Evolutionary conservation across 768 basidiomycete species (phyloP), one percentile per base, ranked within the genome.

Genomic region (Kwoniella dendrophila): DNA sequence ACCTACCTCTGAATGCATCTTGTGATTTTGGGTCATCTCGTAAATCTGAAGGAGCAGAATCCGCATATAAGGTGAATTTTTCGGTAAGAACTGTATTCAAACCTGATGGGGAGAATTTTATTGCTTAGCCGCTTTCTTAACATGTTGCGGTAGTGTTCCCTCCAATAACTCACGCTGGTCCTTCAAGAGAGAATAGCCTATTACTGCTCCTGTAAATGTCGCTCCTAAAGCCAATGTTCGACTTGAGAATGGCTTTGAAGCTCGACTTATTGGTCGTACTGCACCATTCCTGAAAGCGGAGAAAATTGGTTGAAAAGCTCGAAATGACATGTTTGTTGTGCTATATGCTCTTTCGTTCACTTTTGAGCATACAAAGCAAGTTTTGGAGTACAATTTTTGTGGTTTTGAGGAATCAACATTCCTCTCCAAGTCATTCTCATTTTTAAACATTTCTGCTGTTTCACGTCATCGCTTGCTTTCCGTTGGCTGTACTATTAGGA

Each of bases 21-120:
- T 61, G 32, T 0, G 59, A 61, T 29, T 55, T 54, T 26, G 60
- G 53, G 50, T 62, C 60, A 32, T 62, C 60, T 48, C 60, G 52
- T n/a, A 55, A 33, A 32, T 62, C 53, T 7, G 26, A 22, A 3
- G 44, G 30, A 0, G 44, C 53, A 27, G 60, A 55, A 20, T 62
- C 60, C 8, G 60, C 60, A 41, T 62, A 52, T 11, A 61, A 26
- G 3, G 36, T 20, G 32, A 54, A 54, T 22, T 41, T 43, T 20
- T 36, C 34, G 29, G 41, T 50, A 5, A 59, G 20, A 3, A 6
- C 18, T 18, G 36, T 27, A 16, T 20, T n/a, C 2, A 43, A 11
- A 52, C 7, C 58, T 57, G 18, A 48, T n/a, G 30, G n/a, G 4
- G n/a, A 20, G n/a, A 38, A 40, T 40, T 1, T n/a, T 14, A 4